Percentiles rank a stretch among this genome's conserved stretches.
phyloP scores from a whole-genome alignment of 345 rosid genomes.

The Combretum micranthum region DNA sequence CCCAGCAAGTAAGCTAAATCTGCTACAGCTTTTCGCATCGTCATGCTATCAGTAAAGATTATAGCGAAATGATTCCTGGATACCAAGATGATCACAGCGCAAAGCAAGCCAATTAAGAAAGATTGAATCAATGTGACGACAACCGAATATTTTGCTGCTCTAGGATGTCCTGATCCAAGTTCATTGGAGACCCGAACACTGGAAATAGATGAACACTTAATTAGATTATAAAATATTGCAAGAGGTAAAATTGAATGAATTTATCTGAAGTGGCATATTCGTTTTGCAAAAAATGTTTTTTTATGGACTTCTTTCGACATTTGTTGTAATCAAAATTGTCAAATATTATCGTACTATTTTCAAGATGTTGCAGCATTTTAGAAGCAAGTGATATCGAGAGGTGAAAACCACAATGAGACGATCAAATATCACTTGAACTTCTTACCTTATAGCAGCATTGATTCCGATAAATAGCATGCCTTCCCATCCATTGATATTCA shows the following conservation, averaged over 20 bases:
- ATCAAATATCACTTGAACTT: background rate
- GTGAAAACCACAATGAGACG: no score
- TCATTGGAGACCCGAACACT: constrained; percentile 87
- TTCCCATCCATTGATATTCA: constrained; percentile 99
- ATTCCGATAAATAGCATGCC: constrained; percentile 90
- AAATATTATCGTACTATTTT: no score
- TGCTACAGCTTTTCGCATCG: constrained; percentile 55
- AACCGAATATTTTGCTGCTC: constrained; percentile 81
- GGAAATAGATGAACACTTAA: constrained; percentile 1
- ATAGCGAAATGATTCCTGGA: constrained; percentile 51
- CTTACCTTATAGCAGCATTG: constrained; percentile 86
- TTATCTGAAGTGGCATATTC: background rate
- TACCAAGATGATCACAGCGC: constrained; percentile 40
- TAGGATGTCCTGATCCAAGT: constrained; percentile 82
- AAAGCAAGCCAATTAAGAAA: constrained; percentile 51
- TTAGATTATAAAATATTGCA: background rate
- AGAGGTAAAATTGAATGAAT: background rate
- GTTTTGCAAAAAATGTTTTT: no score
- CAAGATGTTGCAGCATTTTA: no score
- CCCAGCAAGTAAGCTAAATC: constrained; percentile 69
- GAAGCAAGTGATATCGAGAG: no score
- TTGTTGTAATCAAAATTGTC: no score
- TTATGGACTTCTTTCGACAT: no score
- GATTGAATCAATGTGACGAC: constrained; percentile 51
- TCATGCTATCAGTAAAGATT: constrained; percentile 57